These are phyloP conservation scores for Santalum album DNA, from an alignment of 164 flowering plant genomes.

Conservation along the genomic window DNA sequence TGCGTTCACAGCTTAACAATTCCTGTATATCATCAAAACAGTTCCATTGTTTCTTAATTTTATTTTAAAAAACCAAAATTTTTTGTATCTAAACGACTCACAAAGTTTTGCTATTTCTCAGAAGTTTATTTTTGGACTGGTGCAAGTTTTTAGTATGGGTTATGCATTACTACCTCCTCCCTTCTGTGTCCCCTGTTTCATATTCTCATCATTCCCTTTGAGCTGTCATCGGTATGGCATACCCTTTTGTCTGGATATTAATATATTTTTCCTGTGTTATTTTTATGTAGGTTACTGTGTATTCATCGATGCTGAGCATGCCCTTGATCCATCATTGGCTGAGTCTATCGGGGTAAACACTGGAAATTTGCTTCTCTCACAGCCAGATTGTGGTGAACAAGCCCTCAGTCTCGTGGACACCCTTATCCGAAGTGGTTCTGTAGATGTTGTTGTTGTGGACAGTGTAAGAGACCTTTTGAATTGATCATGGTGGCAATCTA, in stretches of 20 bases:
- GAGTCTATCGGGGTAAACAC: slow-evolving; percentile 84
- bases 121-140: too few species aligned
- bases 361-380: slow-evolving; percentile 75
- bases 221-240: neutral
- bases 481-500: too few species aligned
- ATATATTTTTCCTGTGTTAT: neutral
- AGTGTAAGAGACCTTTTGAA: slow-evolving; percentile 52
- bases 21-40: too few species aligned
- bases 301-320: slow-evolving; percentile 95
- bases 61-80: too few species aligned
- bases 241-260: neutral
- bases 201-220: neutral
- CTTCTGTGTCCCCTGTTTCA: neutral
- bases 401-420: slow-evolving; percentile 96
- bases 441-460: slow-evolving; percentile 92
- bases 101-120: too few species aligned
- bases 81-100: too few species aligned
- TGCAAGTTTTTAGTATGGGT: too few species aligned
- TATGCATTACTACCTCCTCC: neutral
- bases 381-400: slow-evolving; percentile 96
- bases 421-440: slow-evolving; percentile 82
- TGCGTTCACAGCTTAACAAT: too few species aligned
- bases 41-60: too few species aligned
- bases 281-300: slow-evolving; percentile 62
- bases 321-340: slow-evolving; percentile 84